Base-by-base conservation (phyloP, 805 yeast genomes). In the Wickerhamomyces ciferrii region DNA sequence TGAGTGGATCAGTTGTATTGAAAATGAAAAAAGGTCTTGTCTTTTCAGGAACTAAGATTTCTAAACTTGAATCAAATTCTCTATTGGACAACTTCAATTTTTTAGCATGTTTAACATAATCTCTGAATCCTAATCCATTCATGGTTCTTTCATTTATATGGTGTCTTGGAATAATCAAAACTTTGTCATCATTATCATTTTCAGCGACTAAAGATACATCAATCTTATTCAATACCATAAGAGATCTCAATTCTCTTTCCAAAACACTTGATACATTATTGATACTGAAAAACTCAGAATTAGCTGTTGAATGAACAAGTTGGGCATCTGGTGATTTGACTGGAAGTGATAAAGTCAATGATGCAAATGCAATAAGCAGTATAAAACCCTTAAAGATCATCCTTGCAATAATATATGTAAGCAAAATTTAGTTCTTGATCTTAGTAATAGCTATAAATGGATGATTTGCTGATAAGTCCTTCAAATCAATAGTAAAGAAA, bases 11-110 rank as follows among this genome's bases (percentile, higher is more conserved):
- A 3, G 61, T 53, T 5, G 69, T 58, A 47, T 72, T 71, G 59
- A 72, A 71, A 14, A 74, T 37, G 50, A 74, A 71, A 38, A 71
- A 52, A 2, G 63, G 67, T 21, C 58, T 59, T 8, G 69, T 57
- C 20, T 55, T 60, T 27, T 59, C 51, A 0, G 78, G 78, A 3
- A 73, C 46, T 19, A 54, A 53, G 11, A 65, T 47, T 3, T 49
- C 50, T 42, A 44, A 48, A 21, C 45, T 52, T 41, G 45, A 44
- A 31, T 41, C 45, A 42, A 39, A 55, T n/a, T 19, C 23, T 25
- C 48, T 38, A 55, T 49, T 53, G 14, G 35, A 36, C 27, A 55
- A 42, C 31, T 43, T 47, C 21, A 62, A 44, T 15, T 54, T 45
- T 15, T 59, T 66, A 35, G 62, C 52, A 24, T 61, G 53, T 39